A percentile compares a stretch with the other conserved stretches of the same genome.
Conservation (phyloP, 2,329 filamentous ascomycete genomes). For the Scolecobasidium constrictum region DNA sequence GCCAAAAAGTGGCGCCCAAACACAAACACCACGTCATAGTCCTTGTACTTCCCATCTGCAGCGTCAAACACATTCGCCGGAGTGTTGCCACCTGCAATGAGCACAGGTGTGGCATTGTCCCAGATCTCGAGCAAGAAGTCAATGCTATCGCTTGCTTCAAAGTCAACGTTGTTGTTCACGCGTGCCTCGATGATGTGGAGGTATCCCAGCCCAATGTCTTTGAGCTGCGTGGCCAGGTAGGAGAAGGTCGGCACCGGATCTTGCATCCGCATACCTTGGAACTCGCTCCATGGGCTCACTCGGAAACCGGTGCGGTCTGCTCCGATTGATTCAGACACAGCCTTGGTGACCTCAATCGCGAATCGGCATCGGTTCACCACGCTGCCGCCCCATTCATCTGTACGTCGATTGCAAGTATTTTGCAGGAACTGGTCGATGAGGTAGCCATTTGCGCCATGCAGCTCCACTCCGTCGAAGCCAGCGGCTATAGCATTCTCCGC, state of each 20-base stretch:
- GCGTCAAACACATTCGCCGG: constrained; percentile 25
- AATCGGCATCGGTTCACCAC: constrained; percentile 45
- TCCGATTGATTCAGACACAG: constrained; percentile 22
- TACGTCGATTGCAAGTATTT: constrained; percentile 38
- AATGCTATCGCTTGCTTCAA: constrained; percentile 20
- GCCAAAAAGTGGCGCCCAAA: constrained; percentile 40
- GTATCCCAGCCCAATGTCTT: constrained; percentile 36
- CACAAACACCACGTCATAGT: constrained; percentile 33
- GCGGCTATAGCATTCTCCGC: constrained; percentile 42
- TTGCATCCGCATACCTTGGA: constrained; percentile 40
- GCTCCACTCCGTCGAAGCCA: constrained; percentile 44
- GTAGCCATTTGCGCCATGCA: constrained; percentile 33
- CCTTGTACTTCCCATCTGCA: constrained; percentile 29
- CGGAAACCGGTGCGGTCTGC: constrained; percentile 22
- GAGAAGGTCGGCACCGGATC: constrained; percentile 44
- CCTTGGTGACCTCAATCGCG: constrained; percentile 39
- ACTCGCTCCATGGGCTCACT: constrained; percentile 32
- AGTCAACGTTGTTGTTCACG: constrained; percentile 36
- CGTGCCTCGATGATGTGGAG: constrained; percentile 47
- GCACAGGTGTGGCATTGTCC: constrained; percentile 17
- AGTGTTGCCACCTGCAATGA: constrained; percentile 31
- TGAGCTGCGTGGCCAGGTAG: constrained; percentile 30
- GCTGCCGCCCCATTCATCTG: constrained; percentile 40
- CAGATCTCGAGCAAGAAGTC: constrained; percentile 2
- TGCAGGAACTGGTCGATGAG: constrained; percentile 43